phyloP scores from a whole-genome alignment of 2,329 filamentous ascomycete species.

The Alternaria atra region DNA sequence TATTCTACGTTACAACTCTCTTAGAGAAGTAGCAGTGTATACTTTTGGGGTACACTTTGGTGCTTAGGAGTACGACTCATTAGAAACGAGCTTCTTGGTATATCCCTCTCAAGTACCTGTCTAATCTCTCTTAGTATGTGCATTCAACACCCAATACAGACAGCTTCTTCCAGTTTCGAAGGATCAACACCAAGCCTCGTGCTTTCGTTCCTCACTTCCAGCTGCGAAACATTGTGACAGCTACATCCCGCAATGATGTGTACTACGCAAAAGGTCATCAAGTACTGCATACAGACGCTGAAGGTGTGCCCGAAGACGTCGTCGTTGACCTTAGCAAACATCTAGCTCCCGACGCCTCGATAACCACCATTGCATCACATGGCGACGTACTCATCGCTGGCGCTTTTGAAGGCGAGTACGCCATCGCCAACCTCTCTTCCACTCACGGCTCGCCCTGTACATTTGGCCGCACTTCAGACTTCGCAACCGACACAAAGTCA shows the following conservation, averaged over 20 bases:
- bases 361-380: slow-evolving; percentile 63
- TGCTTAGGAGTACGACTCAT: too few species aligned
- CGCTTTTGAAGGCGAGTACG: slow-evolving; percentile 67
- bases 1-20: too few species aligned
- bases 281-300: slow-evolving; percentile 61
- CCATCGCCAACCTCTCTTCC: slow-evolving; percentile 56
- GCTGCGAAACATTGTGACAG: slow-evolving; percentile 65
- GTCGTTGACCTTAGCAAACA: slow-evolving; percentile 61
- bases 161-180: slow-evolving; percentile 58
- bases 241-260: slow-evolving; percentile 63
- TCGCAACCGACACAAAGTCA: slow-evolving; percentile 58
- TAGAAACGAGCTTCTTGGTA: too few species aligned
- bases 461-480: slow-evolving; percentile 60
- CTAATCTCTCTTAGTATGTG: slow-evolving; percentile 26
- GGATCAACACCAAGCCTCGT: slow-evolving; percentile 60
- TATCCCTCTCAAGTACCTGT: background rate
- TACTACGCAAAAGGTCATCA: slow-evolving; percentile 61
- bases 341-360: slow-evolving; percentile 51
- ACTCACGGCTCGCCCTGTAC: slow-evolving; percentile 45
- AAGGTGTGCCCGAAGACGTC: slow-evolving; percentile 52
- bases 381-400: slow-evolving; percentile 63
- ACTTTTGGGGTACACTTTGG: too few species aligned
- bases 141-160: slow-evolving; percentile 52
- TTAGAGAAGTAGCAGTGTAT: too few species aligned
- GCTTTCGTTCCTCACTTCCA: slow-evolving; percentile 67